Conservation (phyloP, 1,284 basidiomycete genomes). For the Volvariella volvacea region DNA sequence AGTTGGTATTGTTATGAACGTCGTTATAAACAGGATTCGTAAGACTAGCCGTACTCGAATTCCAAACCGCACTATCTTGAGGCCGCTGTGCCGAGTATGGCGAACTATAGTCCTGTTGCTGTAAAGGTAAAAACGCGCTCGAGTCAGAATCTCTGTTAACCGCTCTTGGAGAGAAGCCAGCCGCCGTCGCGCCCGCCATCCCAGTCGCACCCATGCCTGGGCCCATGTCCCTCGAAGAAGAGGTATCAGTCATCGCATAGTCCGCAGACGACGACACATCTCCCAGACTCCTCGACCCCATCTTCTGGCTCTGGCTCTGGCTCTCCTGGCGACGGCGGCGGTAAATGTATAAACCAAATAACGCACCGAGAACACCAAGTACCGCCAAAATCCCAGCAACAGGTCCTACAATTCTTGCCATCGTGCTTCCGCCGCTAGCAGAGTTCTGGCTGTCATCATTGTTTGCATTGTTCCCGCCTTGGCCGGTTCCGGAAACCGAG, state of each 20-base stretch:
- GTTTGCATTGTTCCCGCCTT: conserved; percentile 14
- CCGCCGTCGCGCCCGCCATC: conserved; percentile 12
- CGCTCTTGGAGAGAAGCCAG: too few relatives aligned
- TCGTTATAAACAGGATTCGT: not conserved
- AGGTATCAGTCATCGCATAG: not conserved
- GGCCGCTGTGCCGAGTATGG: too few relatives aligned
- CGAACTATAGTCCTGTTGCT: conserved; percentile 34
- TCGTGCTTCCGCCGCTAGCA: conserved; percentile 12
- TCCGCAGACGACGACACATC: not conserved
- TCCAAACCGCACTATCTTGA: conserved; percentile 23
- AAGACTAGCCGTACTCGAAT: conserved; percentile 36
- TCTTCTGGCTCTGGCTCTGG: too few relatives aligned
- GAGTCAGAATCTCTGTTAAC: conserved; percentile 33
- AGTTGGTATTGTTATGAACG: too few relatives aligned
- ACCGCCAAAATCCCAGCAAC: conserved; percentile 18
- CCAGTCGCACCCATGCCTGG: conserved; percentile 8
- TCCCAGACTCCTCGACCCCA: too few relatives aligned
- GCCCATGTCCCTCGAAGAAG: conserved; percentile 1
- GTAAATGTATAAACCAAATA: conserved; percentile 20
- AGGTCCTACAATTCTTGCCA: conserved; percentile 16
- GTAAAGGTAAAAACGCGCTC: conserved; percentile 44
- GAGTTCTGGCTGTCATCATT: not conserved
- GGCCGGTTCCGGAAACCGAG: conserved; percentile 32
- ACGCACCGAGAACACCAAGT: conserved; percentile 18
- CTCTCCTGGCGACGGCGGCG: conserved; percentile 17